Conservation (phyloP, 371 early-diverging fungal species). For the Mucor saturninus region DNA sequence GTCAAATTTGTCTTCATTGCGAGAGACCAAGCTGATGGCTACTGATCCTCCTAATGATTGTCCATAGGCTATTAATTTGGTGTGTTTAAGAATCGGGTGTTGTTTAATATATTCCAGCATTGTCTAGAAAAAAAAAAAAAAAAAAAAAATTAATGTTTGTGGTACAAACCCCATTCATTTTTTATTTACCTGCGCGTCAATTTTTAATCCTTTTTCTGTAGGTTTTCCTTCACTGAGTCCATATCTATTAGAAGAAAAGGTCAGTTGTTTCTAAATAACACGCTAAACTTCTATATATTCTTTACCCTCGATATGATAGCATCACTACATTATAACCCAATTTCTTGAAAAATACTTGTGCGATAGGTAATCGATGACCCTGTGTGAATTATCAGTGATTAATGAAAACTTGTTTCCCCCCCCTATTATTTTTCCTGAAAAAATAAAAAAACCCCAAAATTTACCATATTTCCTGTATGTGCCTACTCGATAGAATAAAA, state of each 20-base stretch:
- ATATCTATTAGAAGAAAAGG: constrained; percentile 61
- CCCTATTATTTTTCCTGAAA: neutral
- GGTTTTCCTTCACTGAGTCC: constrained; percentile 88
- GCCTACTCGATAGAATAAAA: constrained; percentile 51
- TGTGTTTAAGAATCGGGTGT: constrained; percentile 73
- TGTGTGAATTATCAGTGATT: constrained; percentile 20
- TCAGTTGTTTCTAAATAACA: no score
- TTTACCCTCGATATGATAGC: constrained; percentile 94
- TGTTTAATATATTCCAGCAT: constrained; percentile 80
- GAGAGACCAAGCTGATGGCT: constrained; percentile 81
- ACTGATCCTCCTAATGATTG: constrained; percentile 97
- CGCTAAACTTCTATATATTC: neutral
- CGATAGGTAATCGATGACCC: constrained; percentile 93
- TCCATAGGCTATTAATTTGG: constrained; percentile 86
- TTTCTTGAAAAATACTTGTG: constrained; percentile 67
- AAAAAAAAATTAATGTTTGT: neutral
- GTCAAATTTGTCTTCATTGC: constrained; percentile 74
- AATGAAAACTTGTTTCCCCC: neutral
- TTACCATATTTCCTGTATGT: constrained; percentile 95
- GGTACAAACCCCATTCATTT: constrained; percentile 2
- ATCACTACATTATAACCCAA: constrained; percentile 89
- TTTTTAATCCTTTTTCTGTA: constrained; percentile 84
- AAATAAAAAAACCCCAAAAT: constrained; percentile 6
- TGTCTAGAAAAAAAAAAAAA: constrained; percentile 49
- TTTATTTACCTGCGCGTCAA: constrained; percentile 83